phyloP scores from a whole-genome alignment of 306 rosid genomes.

The Trichosanthes cucumerina region DNA sequence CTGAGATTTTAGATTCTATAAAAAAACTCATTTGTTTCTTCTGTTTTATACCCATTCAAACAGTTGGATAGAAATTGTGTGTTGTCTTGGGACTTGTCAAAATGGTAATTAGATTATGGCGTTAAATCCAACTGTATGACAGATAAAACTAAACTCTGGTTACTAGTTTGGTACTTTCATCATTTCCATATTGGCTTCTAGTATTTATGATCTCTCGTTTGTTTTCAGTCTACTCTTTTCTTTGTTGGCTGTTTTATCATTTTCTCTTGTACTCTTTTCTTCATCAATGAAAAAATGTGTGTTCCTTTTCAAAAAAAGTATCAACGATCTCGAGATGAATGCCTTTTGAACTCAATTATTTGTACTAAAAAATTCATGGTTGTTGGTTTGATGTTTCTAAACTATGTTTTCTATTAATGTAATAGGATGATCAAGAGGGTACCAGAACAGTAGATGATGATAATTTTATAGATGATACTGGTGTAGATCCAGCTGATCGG shows the following conservation, averaged over 20 bases:
- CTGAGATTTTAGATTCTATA: not conserved
- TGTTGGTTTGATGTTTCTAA: constrained; percentile 14
- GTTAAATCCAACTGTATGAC: not conserved
- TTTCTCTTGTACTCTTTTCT: too few species aligned
- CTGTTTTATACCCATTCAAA: not conserved
- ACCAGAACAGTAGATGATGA: constrained; percentile 71
- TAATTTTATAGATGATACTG: constrained; percentile 90
- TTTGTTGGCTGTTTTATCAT: too few species aligned
- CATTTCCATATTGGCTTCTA: not conserved
- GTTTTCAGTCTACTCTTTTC: too few species aligned
- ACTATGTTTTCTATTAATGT: constrained; percentile 9
- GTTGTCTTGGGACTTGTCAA: not conserved
- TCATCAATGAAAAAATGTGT: too few species aligned
- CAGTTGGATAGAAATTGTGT: not conserved
- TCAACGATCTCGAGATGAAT: not conserved
- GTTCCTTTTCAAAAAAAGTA: not conserved
- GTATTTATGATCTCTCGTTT: not conserved
- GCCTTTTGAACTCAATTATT: not conserved
- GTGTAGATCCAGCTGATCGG: constrained; percentile 58
- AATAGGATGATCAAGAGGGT: constrained; percentile 83
- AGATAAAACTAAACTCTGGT: not conserved
- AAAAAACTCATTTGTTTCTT: not conserved
- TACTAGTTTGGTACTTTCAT: not conserved
- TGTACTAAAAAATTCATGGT: not conserved
- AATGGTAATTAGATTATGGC: not conserved